Base-by-base conservation (phyloP, 768 basidiomycete genomes). In the Pleurotus giganteus region DNA sequence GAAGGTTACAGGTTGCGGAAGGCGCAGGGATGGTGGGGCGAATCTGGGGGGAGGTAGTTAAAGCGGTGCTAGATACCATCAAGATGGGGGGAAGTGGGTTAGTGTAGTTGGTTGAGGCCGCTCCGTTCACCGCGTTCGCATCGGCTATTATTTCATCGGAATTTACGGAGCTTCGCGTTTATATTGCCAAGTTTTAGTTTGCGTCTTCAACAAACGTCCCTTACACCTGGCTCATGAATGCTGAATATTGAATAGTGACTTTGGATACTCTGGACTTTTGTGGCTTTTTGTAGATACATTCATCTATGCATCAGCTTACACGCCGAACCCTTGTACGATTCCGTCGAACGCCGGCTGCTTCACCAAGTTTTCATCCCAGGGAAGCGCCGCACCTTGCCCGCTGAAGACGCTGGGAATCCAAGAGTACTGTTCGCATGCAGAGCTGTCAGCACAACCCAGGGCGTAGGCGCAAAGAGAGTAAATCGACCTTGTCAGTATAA, bases 21-120 rank as follows among this genome's bases (percentile, higher is more conserved):
- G 76, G 67, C 28, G 67, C 56, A 11, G 74, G 69, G 31, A 59
- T 72, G 41, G 49, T 76, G 11, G 63, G 65, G 13, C 70, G 69
- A 29, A 69, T 79, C 28, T 86, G 86, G 82, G 66, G 67, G 17
- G 82, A 82, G 61, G 61, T 78, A 5, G 60, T 79, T 3, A 74
- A 76, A 39, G 82, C 77, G 4, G 72, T 91, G 13, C 66, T 70
- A 44, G 89, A 91, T 70, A 86, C 86, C 3, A 76, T 88, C 28
- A 78, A 74, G 61, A 91, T 91, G 89, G 89, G 83, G 1, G 89
- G 87, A 17, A 81, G 86, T 59, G 89, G 89, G 17, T 68, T 89
- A 56, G 86, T 86, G 41, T 89, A 67, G 71, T 56, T 27, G 21
- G 15, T 4, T 50, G 21, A 15, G 32, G 15, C 7, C 32, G 7